Percentiles rank a stretch among this genome's conserved stretches.
Evolutionary conservation across 1,284 basidiomycete species (phyloP).

Genomic region (Trichosporon ovoides): DNA sequence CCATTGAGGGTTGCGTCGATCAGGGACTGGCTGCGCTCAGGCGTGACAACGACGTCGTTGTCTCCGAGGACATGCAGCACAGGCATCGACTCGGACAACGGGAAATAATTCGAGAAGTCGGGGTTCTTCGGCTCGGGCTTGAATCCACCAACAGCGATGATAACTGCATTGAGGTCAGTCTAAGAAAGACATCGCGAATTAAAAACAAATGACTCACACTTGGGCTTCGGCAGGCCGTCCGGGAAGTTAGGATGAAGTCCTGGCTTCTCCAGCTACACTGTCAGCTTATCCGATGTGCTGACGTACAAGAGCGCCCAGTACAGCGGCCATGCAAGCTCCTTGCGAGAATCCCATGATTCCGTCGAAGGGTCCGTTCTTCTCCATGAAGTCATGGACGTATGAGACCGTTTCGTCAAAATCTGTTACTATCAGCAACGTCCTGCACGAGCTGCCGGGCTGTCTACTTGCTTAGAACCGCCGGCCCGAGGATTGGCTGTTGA

Average conservation of each 20-base stretch:
- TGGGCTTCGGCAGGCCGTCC: constrained; percentile 62
- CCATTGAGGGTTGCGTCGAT: constrained; percentile 55
- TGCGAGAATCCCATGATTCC: constrained; percentile 83
- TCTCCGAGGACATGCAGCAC: constrained; percentile 75
- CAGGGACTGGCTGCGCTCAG: constrained; percentile 62
- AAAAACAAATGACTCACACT: constrained; percentile 46
- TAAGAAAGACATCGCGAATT: constrained; percentile 44
- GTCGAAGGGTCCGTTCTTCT: constrained; percentile 50
- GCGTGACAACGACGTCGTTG: constrained; percentile 72
- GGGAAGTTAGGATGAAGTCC: constrained; percentile 59
- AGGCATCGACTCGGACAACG: constrained; percentile 54
- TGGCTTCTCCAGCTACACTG: constrained; percentile 54
- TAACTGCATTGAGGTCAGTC: constrained; percentile 37
- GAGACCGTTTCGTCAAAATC: constrained; percentile 60
- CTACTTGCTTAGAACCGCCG: not conserved
- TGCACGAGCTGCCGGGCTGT: not conserved
- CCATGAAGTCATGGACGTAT: constrained; percentile 50
- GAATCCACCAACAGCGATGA: constrained; percentile 56
- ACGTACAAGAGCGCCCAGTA: constrained; percentile 67
- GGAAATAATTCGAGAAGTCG: constrained; percentile 53
- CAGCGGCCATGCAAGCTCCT: constrained; percentile 71
- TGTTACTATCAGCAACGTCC: constrained; percentile 14
- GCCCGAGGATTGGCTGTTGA: no score
- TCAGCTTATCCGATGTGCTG: not conserved
- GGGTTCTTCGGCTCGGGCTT: constrained; percentile 35